These are phyloP conservation scores for Didymella arachidicola DNA, from an alignment of 2,329 filamentous ascomycete species.

Conservation along the genomic window DNA sequence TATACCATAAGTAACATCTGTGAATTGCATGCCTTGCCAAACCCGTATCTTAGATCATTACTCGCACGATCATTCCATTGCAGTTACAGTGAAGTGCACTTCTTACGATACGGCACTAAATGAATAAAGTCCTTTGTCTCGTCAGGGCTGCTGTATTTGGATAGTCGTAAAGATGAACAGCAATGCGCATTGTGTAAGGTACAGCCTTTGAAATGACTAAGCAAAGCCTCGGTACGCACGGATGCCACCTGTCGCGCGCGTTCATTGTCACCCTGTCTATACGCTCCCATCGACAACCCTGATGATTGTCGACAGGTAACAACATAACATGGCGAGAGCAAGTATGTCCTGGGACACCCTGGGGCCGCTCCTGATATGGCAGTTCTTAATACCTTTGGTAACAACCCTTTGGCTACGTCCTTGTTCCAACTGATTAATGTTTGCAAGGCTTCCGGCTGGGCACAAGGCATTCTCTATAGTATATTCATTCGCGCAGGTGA, in stretches of 20 bases:
- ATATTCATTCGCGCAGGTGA: conserved; percentile 89
- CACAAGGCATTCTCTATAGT: conserved; percentile 84
- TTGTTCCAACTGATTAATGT: conserved; percentile 24
- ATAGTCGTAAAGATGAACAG: neutral
- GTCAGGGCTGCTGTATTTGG: too few relatives aligned
- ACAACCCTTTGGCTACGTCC: neutral
- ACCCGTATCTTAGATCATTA: too few relatives aligned
- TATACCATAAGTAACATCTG: neutral
- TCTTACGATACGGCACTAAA: neutral
- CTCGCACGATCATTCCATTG: neutral
- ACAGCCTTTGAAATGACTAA: conserved; percentile 6
- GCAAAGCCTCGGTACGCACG: conserved; percentile 9
- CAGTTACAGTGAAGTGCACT: neutral
- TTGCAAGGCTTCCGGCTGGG: conserved; percentile 44
- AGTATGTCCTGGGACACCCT: conserved; percentile 43
- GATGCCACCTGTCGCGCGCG: conserved; percentile 21
- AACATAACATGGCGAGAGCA: conserved; percentile 31
- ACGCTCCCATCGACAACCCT: neutral
- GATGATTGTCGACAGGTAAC: neutral
- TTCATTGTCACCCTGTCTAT: neutral
- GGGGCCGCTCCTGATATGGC: conserved; percentile 45
- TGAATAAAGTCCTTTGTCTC: neutral
- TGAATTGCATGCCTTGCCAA: neutral
- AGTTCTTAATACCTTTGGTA: conserved; percentile 47
- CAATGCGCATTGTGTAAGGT: conserved; percentile 6